Evolutionary conservation across 129 eudicot genomes (phyloP).

Genomic region (Mikania micrantha): DNA sequence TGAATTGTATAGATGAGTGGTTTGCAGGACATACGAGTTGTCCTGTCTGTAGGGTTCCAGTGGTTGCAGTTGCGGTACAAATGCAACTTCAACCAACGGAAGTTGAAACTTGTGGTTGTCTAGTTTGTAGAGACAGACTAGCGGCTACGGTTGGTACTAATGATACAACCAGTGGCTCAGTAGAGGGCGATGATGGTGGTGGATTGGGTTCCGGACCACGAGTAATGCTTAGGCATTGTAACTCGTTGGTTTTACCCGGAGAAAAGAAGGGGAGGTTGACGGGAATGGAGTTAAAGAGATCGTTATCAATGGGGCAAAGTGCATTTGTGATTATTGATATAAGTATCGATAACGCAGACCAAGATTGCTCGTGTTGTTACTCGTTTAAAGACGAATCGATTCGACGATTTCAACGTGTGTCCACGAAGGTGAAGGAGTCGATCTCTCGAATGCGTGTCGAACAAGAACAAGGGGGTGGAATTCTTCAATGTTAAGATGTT

Average conservation of each 20-base stretch:
- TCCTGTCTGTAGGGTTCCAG: constrained; percentile 48
- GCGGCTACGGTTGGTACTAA: neutral
- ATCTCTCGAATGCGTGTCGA: constrained; percentile 32
- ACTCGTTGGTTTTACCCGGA: constrained; percentile 28
- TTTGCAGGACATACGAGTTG: constrained; percentile 41
- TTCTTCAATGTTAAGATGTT: constrained; percentile 41
- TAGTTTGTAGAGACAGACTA: neutral
- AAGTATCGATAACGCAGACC: constrained; percentile 14
- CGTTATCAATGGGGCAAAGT: constrained; percentile 55
- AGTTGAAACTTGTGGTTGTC: neutral
- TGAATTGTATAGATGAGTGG: constrained; percentile 51
- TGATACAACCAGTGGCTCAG: too few relatives aligned
- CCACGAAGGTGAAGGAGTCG: constrained; percentile 27
- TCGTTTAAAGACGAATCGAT: constrained; percentile 24
- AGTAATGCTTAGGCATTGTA: constrained; percentile 26
- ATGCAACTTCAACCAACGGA: neutral
- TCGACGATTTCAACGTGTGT: constrained; percentile 22
- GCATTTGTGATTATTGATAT: constrained; percentile 28
- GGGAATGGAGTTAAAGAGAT: constrained; percentile 40
- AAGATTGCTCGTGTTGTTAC: constrained; percentile 4
- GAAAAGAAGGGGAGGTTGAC: constrained; percentile 18
- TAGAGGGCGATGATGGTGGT: neutral
- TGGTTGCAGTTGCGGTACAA: too few relatives aligned
- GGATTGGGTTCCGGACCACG: neutral
- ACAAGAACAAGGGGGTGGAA: constrained; percentile 20